Evolutionary conservation across 2,329 filamentous ascomycete genomes (phyloP).

Genomic region (Phyllosticta capitalensis): DNA sequence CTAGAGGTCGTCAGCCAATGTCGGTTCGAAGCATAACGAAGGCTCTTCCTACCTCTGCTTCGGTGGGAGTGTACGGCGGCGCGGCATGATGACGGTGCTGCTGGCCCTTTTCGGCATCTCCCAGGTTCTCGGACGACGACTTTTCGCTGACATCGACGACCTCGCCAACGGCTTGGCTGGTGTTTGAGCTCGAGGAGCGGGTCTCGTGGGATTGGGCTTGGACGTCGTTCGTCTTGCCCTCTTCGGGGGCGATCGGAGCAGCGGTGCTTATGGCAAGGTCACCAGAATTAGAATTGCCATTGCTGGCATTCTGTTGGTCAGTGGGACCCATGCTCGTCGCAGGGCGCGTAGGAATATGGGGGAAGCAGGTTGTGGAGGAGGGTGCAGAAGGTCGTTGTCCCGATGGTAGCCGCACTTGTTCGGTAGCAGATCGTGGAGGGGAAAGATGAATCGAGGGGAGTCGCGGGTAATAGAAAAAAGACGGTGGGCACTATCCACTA

Average conservation of each 20-base stretch:
- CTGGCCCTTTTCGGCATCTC: conserved; percentile 4
- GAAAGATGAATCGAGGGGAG: conserved; percentile 8
- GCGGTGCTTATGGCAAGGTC: conserved; percentile 6
- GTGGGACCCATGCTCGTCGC: conserved; percentile 4
- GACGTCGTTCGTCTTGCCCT: conserved; percentile 1
- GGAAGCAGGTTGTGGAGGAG: not conserved
- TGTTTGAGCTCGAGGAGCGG: conserved; percentile 6
- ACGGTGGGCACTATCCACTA: conserved; percentile 1
- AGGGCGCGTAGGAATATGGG: not conserved
- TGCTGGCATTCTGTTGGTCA: not conserved
- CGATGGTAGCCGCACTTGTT: not conserved
- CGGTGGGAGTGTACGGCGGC: conserved; percentile 1
- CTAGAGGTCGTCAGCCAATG: not conserved
- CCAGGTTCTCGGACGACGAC: not conserved
- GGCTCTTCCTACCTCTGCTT: conserved; percentile 1
- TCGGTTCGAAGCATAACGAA: not conserved
- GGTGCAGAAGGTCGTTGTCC: conserved; percentile 1
- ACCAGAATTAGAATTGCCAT: not conserved
- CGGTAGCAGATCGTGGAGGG: not conserved
- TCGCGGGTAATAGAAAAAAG: conserved; percentile 1
- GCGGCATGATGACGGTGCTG: too few relatives aligned
- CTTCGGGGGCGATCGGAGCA: conserved; percentile 3
- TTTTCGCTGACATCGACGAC: not conserved
- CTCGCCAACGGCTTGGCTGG: not conserved
- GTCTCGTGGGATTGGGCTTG: conserved; percentile 7